A percentile compares a stretch with the other conserved stretches of the same genome.
phyloP scores from a whole-genome alignment of 2,329 filamentous ascomycete genomes.

The Xylariaceae sp. region DNA sequence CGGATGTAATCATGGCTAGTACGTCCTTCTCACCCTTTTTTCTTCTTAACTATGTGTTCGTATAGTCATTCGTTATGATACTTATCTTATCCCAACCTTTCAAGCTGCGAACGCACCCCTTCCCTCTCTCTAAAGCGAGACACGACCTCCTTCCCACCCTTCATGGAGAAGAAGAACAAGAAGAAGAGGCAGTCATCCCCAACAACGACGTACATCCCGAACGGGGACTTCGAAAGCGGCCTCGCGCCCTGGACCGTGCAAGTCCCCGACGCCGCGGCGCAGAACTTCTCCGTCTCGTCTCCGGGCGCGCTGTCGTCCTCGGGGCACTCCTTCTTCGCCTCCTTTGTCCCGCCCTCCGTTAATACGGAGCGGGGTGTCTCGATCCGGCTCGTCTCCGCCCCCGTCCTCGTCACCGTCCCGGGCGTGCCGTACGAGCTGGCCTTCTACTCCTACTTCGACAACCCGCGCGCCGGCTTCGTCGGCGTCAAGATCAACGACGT shows the following conservation, averaged over 20 bases:
- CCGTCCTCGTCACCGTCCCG: constrained; percentile 8
- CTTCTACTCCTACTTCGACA: constrained; percentile 17
- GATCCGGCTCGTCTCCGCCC: constrained; percentile 10
- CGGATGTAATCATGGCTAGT: too few relatives aligned
- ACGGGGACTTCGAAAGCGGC: constrained; percentile 20
- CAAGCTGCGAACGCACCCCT: too few relatives aligned
- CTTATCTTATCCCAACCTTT: too few relatives aligned
- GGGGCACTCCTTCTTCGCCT: constrained; percentile 16
- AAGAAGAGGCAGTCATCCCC: too few relatives aligned
- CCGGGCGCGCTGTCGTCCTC: constrained; percentile 9
- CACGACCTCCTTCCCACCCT: too few relatives aligned
- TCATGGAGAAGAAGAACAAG: too few relatives aligned
- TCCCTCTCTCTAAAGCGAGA: too few relatives aligned
- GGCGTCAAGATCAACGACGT: constrained; percentile 17
- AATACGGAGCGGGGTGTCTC: constrained; percentile 13
- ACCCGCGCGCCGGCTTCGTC: constrained; percentile 14
- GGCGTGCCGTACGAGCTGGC: constrained; percentile 8
- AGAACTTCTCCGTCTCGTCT: constrained; percentile 2
- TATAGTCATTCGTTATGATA: too few relatives aligned
- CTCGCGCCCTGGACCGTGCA: constrained; percentile 18
- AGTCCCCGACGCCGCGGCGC: constrained; percentile 11
- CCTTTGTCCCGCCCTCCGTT: constrained; percentile 5
- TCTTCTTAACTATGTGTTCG: too few relatives aligned
- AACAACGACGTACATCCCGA: too few relatives aligned
- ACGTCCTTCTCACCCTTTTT: too few relatives aligned